Evolutionary conservation across 805 yeast species (phyloP).

Genomic region (Candida nemodendra): DNA sequence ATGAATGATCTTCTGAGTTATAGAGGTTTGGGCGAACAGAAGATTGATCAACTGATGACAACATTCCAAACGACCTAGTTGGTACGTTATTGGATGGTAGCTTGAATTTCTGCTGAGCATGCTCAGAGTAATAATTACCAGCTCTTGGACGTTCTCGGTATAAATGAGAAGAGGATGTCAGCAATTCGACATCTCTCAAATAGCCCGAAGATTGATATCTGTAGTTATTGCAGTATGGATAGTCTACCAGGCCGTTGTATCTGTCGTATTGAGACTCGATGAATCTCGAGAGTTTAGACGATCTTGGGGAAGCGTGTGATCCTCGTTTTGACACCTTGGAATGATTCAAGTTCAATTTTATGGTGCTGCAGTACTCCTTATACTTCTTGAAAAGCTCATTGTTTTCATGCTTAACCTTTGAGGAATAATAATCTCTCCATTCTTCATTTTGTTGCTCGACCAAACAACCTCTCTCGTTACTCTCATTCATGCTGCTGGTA

Average conservation of each 20-base stretch:
- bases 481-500: conserved; percentile 22
- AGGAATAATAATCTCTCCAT: conserved; percentile 43
- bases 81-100: conserved; percentile 22
- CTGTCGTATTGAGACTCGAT: conserved; percentile 25
- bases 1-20: conserved; percentile 1
- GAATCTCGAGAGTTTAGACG: conserved; percentile 23
- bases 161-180: conserved; percentile 48
- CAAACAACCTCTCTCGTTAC: conserved; percentile 33
- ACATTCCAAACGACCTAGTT: conserved; percentile 5
- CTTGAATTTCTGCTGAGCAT: conserved; percentile 14
- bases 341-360: conserved; percentile 11
- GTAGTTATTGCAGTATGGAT: conserved; percentile 54
- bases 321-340: conserved; percentile 14
- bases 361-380: conserved; percentile 33
- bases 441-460: conserved; percentile 37
- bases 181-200: conserved; percentile 46
- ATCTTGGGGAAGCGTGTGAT: conserved; percentile 3
- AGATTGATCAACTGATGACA: conserved; percentile 17
- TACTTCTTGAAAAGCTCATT: conserved; percentile 39
- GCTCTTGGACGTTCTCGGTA: conserved; percentile 37
- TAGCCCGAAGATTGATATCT: conserved; percentile 49
- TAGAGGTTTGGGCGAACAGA: conserved; percentile 20
- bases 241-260: conserved; percentile 35
- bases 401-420: conserved; percentile 42
- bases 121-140: conserved; percentile 19